These are phyloP conservation scores for Talaromyces sp. DNA, from an alignment of 2,329 filamentous ascomycete species.

Conservation along the genomic window DNA sequence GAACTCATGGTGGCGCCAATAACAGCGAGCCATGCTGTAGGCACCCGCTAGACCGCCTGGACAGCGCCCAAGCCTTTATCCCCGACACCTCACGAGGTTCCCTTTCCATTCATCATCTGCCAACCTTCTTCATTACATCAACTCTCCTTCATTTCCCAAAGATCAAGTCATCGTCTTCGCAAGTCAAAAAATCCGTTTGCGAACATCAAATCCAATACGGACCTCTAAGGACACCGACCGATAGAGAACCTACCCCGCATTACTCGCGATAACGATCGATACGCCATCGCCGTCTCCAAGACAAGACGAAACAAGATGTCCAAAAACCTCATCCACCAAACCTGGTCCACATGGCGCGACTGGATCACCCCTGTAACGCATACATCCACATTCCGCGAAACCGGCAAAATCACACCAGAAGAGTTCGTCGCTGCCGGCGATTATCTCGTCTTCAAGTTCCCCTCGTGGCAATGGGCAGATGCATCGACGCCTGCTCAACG, in stretches of 20 bases:
- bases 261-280: conserved; percentile 1
- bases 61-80: neutral
- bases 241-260: conserved; percentile 15
- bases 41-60: neutral
- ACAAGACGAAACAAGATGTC: conserved; percentile 11
- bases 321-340: conserved; percentile 88
- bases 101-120: neutral
- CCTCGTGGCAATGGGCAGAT: conserved; percentile 94
- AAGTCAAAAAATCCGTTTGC: too few relatives aligned
- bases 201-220: neutral
- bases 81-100: conserved; percentile 4
- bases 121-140: neutral
- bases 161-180: neutral
- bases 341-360: conserved; percentile 87
- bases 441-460: conserved; percentile 98
- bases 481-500: conserved; percentile 77
- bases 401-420: conserved; percentile 93
- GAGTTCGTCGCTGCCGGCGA: conserved; percentile 95
- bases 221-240: neutral
- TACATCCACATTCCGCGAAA: conserved; percentile 88
- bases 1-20: neutral
- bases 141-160: neutral
- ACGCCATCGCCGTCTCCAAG: neutral
- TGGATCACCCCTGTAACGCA: conserved; percentile 84
- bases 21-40: neutral